phyloP scores from a whole-genome alignment of 345 rosid genomes.

The Pugionium cornutum region DNA sequence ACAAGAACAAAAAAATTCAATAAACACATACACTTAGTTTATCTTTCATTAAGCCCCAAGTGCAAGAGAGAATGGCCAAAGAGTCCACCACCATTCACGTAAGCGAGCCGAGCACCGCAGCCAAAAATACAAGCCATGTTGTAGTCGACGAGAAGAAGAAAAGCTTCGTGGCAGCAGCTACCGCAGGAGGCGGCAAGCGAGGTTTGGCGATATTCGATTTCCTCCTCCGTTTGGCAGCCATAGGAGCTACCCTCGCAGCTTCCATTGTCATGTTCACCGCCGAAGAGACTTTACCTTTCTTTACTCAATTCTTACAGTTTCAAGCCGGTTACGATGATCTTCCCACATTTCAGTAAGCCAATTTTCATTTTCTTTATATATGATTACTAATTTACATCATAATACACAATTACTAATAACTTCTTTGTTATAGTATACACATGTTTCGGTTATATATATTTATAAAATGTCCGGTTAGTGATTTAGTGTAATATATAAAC shows the following conservation, averaged over 20 bases:
- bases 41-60: constrained; percentile 14
- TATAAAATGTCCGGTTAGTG: too few relatives aligned
- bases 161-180: constrained; percentile 5
- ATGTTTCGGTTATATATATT: not conserved
- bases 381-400: too few relatives aligned
- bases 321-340: constrained; percentile 79
- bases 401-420: too few relatives aligned
- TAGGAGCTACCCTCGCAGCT: constrained; percentile 52
- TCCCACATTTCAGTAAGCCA: constrained; percentile 60
- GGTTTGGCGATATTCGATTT: constrained; percentile 73
- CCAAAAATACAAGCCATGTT: constrained; percentile 33
- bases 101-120: constrained; percentile 39
- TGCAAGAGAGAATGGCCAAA: constrained; percentile 32
- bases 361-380: not conserved
- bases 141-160: constrained; percentile 27
- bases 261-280: constrained; percentile 67
- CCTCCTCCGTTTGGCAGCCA: constrained; percentile 63
- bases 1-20: constrained; percentile 26
- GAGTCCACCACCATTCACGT: constrained; percentile 40
- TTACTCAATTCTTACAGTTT: constrained; percentile 87
- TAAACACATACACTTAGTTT: constrained; percentile 20
- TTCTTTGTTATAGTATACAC: not conserved
- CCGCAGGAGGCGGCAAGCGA: constrained; percentile 47
- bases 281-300: constrained; percentile 75
- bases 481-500: too few relatives aligned